phyloP scores from a whole-genome alignment of 129 eudicot genomes.

The Escallonia rubra region DNA sequence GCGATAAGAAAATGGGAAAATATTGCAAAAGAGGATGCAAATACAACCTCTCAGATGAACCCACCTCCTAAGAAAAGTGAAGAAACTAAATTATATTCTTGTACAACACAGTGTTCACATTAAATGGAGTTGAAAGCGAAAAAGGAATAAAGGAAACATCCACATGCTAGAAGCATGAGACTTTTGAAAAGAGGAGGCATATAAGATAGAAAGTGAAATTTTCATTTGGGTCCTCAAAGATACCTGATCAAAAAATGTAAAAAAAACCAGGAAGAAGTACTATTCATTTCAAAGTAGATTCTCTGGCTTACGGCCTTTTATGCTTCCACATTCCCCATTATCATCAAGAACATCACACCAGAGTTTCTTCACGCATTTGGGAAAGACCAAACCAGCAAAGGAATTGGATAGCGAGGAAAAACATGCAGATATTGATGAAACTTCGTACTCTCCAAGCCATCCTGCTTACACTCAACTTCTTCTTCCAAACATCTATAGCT shows the following conservation, averaged over 20 bases:
- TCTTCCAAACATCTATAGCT: constrained; percentile 14
- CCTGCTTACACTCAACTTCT: constrained; percentile 11
- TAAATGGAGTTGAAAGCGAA: background rate
- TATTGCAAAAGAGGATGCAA: no score
- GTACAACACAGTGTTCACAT: no score
- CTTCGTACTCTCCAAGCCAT: constrained; percentile 8
- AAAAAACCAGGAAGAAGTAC: background rate
- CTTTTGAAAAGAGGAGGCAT: background rate
- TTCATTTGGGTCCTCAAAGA: background rate
- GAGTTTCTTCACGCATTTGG: background rate
- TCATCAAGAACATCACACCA: background rate
- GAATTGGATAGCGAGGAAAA: background rate
- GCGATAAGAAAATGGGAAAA: no score
- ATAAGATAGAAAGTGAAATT: constrained; percentile 2
- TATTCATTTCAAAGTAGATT: constrained; percentile 3
- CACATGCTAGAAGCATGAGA: background rate
- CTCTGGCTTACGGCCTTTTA: background rate
- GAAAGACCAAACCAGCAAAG: background rate
- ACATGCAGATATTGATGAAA: constrained; percentile 17
- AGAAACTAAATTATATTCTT: no score
- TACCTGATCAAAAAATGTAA: background rate
- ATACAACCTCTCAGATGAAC: no score
- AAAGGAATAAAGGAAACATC: background rate
- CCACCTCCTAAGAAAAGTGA: no score
- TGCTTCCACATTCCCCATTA: background rate